A percentile compares a stretch with the other conserved stretches of the same genome.
Evolutionary conservation across 768 basidiomycete genomes (phyloP).

Genomic region (Russula emetica): DNA sequence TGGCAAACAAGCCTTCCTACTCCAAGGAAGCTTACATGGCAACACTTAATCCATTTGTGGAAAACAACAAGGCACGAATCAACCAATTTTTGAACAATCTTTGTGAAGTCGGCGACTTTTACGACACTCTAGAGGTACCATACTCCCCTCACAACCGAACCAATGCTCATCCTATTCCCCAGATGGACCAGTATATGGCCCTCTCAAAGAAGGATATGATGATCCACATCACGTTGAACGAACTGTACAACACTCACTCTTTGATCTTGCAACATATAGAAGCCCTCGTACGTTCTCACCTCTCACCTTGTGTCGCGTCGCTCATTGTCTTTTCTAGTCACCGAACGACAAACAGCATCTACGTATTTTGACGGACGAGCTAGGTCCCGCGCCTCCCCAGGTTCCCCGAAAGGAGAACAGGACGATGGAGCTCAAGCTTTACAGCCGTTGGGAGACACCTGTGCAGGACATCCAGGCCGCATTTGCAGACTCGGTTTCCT

Average conservation of each 20-base stretch:
- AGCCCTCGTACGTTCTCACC: slow-evolving; percentile 65
- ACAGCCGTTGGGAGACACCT: slow-evolving; percentile 98
- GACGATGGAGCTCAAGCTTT: slow-evolving; percentile 84
- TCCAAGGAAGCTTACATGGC: slow-evolving; percentile 99
- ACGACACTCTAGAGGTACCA: slow-evolving; percentile 90
- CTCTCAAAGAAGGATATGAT: slow-evolving; percentile 97
- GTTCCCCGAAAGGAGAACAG: slow-evolving; percentile 98
- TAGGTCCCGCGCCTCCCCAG: slow-evolving; percentile 88
- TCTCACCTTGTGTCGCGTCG: slow-evolving; percentile 5
- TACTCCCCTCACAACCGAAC: neutral
- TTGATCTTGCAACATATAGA: slow-evolving; percentile 94
- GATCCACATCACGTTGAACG: slow-evolving; percentile 98
- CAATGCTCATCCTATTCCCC: neutral
- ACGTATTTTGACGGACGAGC: slow-evolving; percentile 93
- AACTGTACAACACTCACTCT: slow-evolving; percentile 98
- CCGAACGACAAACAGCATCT: slow-evolving; percentile 98
- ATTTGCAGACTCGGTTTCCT: slow-evolving; percentile 94
- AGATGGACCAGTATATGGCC: slow-evolving; percentile 99
- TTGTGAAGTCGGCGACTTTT: slow-evolving; percentile 99
- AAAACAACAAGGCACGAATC: slow-evolving; percentile 96
- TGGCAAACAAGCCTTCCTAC: slow-evolving; percentile 98
- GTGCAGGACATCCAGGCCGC: slow-evolving; percentile 97
- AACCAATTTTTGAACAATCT: slow-evolving; percentile 95
- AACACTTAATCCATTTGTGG: slow-evolving; percentile 96
- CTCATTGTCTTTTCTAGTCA: slow-evolving; percentile 49